phyloP scores from a whole-genome alignment of 257 asterid species.

The Solanum bulbocastanum region DNA sequence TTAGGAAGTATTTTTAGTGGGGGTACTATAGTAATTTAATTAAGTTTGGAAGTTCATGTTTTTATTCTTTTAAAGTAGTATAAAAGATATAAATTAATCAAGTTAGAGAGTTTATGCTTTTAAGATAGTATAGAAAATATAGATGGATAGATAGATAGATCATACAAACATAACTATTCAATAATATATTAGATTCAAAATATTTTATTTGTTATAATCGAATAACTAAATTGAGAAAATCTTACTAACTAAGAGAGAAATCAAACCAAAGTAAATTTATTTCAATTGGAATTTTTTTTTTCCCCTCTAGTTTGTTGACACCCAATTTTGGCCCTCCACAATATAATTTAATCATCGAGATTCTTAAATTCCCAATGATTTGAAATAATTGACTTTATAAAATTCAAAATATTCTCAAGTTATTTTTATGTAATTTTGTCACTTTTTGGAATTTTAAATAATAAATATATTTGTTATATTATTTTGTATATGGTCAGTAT shows the following conservation, averaged over 20 bases:
- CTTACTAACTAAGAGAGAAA: not conserved
- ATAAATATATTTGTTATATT: too few species aligned
- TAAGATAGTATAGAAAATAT: too few species aligned
- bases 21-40: not conserved
- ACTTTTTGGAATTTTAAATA: too few species aligned
- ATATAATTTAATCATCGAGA: too few species aligned
- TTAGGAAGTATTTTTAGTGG: not conserved
- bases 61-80: not conserved
- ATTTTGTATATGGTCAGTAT: too few species aligned
- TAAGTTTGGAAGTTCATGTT: not conserved
- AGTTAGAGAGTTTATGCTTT: too few species aligned
- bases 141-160: not conserved
- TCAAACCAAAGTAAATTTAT: not conserved
- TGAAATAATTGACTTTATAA: too few species aligned
- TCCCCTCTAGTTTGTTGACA: not conserved
- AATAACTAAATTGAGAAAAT: not conserved
- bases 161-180: not conserved
- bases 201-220: not conserved
- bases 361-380: too few species aligned
- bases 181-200: not conserved
- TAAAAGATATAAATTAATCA: too few species aligned
- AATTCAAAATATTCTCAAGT: too few species aligned
- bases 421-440: too few species aligned
- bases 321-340: too few species aligned
- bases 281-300: not conserved